phyloP scores from a whole-genome alignment of 257 asterid genomes.

The Scutellaria minor region DNA sequence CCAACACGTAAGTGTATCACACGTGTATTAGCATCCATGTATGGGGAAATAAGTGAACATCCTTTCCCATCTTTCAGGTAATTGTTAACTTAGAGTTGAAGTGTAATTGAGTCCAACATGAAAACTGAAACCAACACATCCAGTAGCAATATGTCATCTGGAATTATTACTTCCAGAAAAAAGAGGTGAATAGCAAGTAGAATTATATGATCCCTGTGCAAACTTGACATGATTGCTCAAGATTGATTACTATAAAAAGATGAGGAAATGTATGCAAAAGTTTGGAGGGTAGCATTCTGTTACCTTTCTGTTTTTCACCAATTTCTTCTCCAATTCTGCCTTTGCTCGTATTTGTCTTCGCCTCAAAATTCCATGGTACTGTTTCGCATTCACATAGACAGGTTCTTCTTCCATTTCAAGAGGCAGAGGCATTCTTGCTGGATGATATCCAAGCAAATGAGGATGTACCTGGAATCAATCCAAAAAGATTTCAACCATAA shows the following conservation, averaged over 20 bases:
- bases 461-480: slow-evolving; percentile 58
- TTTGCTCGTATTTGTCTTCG: slow-evolving; percentile 80
- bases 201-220: slow-evolving; percentile 16
- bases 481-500: neutral
- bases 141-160: neutral
- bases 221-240: neutral
- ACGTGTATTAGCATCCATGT: neutral
- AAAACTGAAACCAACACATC: slow-evolving; percentile 8
- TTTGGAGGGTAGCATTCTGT: neutral
- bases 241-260: neutral
- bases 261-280: slow-evolving; percentile 10
- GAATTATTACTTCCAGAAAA: slow-evolving; percentile 24
- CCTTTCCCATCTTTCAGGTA: neutral
- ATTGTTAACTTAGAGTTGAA: neutral
- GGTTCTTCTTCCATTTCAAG: slow-evolving; percentile 87
- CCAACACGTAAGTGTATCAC: neutral
- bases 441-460: slow-evolving; percentile 63
- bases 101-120: slow-evolving; percentile 5
- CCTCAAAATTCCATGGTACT: slow-evolving; percentile 80
- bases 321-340: slow-evolving; percentile 78
- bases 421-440: slow-evolving; percentile 79
- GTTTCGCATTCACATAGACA: slow-evolving; percentile 82
- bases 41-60: neutral
- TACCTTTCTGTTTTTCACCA: slow-evolving; percentile 72
- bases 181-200: neutral